phyloP scores from a whole-genome alignment of 2,329 filamentous ascomycete genomes.

The Eurotiales sp. region DNA sequence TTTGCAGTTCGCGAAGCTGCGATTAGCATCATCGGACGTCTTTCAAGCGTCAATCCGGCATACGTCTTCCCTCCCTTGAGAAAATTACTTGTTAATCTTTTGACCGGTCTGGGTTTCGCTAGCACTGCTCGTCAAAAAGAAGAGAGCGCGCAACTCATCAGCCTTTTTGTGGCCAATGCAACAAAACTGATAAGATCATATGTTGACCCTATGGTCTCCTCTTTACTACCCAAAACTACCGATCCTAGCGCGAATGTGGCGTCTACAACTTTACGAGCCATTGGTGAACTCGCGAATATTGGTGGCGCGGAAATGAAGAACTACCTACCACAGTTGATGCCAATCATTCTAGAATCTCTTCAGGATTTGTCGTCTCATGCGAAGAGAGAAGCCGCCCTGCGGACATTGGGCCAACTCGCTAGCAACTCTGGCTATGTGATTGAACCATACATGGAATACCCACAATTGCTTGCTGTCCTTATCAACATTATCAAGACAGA shows the following conservation, averaged over 20 bases:
- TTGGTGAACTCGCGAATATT: conserved; percentile 89
- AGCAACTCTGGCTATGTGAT: conserved; percentile 98
- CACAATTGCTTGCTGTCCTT: conserved; percentile 84
- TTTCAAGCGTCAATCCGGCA: conserved; percentile 87
- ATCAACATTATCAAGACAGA: conserved; percentile 94
- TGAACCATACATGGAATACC: conserved; percentile 90
- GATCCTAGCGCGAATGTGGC: conserved; percentile 85
- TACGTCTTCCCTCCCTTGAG: conserved; percentile 95
- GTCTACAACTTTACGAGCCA: conserved; percentile 89
- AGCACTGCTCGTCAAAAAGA: conserved; percentile 93
- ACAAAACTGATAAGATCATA: conserved; percentile 93
- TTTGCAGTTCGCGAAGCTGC: conserved; percentile 91
- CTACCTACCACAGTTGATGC: conserved; percentile 91
- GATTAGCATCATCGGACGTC: conserved; percentile 90
- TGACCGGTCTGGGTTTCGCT: conserved; percentile 94
- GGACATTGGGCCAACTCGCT: conserved; percentile 84
- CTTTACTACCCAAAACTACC: conserved; percentile 86
- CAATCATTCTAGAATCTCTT: conserved; percentile 85
- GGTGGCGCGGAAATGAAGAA: conserved; percentile 90
- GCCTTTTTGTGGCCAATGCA: conserved; percentile 86
- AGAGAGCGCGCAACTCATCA: conserved; percentile 89
- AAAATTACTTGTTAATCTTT: conserved; percentile 90
- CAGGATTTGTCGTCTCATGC: conserved; percentile 88
- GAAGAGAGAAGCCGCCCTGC: conserved; percentile 87
- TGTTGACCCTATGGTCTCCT: conserved; percentile 91